Base-by-base conservation (phyloP, 1,139 yeast genomes). In the Yamadazyma atlantica region DNA sequence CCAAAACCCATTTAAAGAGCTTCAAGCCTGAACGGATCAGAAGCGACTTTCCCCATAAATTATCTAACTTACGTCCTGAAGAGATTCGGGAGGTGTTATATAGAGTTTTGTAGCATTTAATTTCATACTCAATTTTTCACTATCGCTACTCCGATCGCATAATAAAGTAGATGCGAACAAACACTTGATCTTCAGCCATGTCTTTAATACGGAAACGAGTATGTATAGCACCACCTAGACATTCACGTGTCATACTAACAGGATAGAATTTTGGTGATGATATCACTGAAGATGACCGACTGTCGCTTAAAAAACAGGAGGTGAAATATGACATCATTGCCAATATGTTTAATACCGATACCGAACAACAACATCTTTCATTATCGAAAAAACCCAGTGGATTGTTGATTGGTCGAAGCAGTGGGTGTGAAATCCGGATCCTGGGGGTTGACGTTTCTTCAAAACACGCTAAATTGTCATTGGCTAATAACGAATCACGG, bases 401-500 rank as follows among this genome's bases (percentile, higher is more conserved):
- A 1, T 50, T 69, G 1, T 33, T 58, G 1, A 54, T 82, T 9
- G 92, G 92, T 1, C 62, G 92, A 42, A 81, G 88, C 45, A 69
- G 80, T 39, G 62, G 73, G 9, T 80, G 86, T 55, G 86, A 82
- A 45, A 58, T 82, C n/a, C 60, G 64, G 16, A 57, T 84, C 10
- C 47, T 53, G 10, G 85, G 82, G 2, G 62, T 69, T 1, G 90
- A 84, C 50, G 81, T 83, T 9, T 83, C 90, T 1, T 79, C 87
- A 0, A 65, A 66, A 32, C 94, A 84, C 54, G 80, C 88, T 46
- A 71, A 73, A 41, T 55, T 83, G 12, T 59, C 71, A 12, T 54
- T 75, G 22, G 45, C 45, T 17, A 64, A 64, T 22, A 61, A 65
- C 16, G 62, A 61, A 16, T 33, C 33, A 7, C 56, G 68, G 21